Evolutionary conservation across 1,284 basidiomycete species (phyloP).

Genomic region (Apiotrichum domesticum): DNA sequence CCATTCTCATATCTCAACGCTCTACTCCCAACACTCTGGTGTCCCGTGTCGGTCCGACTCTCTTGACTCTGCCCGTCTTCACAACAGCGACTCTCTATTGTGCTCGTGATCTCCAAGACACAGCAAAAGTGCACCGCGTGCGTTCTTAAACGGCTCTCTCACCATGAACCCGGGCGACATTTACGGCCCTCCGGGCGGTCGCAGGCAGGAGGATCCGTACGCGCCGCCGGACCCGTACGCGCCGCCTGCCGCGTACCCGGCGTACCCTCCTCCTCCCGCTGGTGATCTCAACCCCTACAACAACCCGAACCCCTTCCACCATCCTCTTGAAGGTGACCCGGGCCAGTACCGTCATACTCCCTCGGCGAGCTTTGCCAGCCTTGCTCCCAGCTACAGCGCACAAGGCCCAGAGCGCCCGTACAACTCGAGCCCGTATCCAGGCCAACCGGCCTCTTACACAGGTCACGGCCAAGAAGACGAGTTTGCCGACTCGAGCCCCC

Average conservation of each 20-base stretch:
- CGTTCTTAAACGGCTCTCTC: neutral
- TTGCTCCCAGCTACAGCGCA: slow-evolving; percentile 15
- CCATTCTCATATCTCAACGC: no score
- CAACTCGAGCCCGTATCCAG: neutral
- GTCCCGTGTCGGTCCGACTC: no score
- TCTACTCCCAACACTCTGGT: no score
- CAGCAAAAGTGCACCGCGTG: no score
- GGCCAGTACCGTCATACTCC: neutral
- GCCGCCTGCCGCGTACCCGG: neutral
- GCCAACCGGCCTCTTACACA: neutral
- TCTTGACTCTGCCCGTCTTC: no score
- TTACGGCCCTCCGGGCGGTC: slow-evolving; percentile 10
- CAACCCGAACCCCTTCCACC: slow-evolving; percentile 9
- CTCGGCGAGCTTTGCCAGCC: neutral
- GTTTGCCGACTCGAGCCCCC: slow-evolving; percentile 35
- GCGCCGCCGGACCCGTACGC: neutral
- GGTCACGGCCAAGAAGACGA: slow-evolving; percentile 25
- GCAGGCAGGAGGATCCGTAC: slow-evolving; percentile 2
- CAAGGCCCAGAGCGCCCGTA: slow-evolving; percentile 20
- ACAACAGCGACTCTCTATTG: no score
- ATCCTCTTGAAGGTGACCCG: slow-evolving; percentile 1
- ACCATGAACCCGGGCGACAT: slow-evolving; percentile 12
- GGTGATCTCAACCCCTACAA: neutral
- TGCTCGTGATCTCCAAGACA: no score
- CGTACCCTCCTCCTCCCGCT: neutral